Evolutionary conservation across 2,329 filamentous ascomycete species (phyloP), one percentile per base, ranked within the genome.

Genomic region (Scedosporium dehoogii): DNA sequence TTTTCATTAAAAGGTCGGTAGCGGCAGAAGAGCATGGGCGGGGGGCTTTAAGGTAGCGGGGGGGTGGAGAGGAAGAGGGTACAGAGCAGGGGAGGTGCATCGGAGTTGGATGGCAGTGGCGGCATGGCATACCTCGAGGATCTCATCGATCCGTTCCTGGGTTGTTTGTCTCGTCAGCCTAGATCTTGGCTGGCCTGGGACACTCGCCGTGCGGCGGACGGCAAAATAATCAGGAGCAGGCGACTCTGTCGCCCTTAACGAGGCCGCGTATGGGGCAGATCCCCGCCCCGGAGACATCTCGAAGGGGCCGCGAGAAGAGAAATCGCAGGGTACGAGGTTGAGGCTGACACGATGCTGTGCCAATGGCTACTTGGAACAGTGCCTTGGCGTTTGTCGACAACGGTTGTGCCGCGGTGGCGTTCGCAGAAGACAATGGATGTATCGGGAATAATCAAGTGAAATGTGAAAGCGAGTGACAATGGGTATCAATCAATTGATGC

Each of bases 141-240:
- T 64, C 38, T 62, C 56, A 41, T 62, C 60, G 12, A 64, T 58
- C 21, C 63, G 59, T 57, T 62, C 63, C n/a, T 38, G 21, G 18
- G 58, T 58, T 3, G 60, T 56, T 57, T 59, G 62, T 27, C 48
- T 55, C 38, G 46, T 12, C 18, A 42, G 16, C 21, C 42, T 25
- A 33, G 41, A 51, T 12, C 48, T 12, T n/a, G 48, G 10, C n/a
- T 21, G 48, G 10, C n/a, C 48, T 53, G 48, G 48, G 21, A 21
- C 48, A 21, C n/a, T 53, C 23, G n/a, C 10, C 21, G 48, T 53
- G 48, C 48, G 48, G 48, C 48, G 48, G 42, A 46, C 42, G 16
- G 42, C 42, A 25, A 21, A 23, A 14, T 23, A 25, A 25, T 29
- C 25, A 5, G 23, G 55, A 25, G 16, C 55, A 48, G 16, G 16